Evolutionary conservation across 768 basidiomycete species (phyloP).

Genomic region (Suillus subalutaceus): DNA sequence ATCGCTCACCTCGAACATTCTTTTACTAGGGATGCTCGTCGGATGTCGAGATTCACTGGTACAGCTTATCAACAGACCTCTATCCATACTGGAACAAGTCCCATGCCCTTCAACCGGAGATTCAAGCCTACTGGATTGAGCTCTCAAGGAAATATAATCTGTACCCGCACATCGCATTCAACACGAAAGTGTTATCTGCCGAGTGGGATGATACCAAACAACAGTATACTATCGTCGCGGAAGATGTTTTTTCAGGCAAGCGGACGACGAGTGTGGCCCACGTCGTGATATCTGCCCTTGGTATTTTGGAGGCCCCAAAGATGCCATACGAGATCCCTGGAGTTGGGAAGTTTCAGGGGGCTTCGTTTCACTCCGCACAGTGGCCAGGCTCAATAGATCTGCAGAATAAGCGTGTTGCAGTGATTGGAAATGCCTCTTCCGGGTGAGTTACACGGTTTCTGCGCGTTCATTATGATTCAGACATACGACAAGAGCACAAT

Average conservation of each 20-base stretch:
- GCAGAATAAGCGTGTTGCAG: constrained; percentile 19
- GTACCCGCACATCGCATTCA: constrained; percentile 43
- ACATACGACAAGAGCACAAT: not conserved
- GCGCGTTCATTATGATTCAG: not conserved
- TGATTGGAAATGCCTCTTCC: not conserved
- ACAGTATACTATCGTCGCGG: not conserved
- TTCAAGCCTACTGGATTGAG: constrained; percentile 45
- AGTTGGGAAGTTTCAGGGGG: constrained; percentile 46
- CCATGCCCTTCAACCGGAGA: constrained; percentile 16
- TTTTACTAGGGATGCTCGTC: not conserved
- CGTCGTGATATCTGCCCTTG: not conserved
- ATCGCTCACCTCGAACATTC: not conserved
- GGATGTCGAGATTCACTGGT: not conserved
- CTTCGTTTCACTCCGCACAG: constrained; percentile 53
- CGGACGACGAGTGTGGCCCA: not conserved
- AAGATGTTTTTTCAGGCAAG: not conserved
- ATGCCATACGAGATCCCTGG: constrained; percentile 33
- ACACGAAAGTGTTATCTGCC: constrained; percentile 45
- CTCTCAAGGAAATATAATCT: constrained; percentile 47
- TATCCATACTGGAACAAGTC: not conserved
- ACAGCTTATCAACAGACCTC: not conserved
- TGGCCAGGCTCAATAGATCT: constrained; percentile 49
- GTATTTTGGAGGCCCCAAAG: not conserved
- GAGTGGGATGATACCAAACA: constrained; percentile 39
- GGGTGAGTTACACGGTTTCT: not conserved